A percentile compares a stretch with the other conserved stretches of the same genome.
These are phyloP conservation scores for Heliamphora pulchella DNA, from an alignment of 179 eudicot genomes.

Conservation along the genomic window DNA sequence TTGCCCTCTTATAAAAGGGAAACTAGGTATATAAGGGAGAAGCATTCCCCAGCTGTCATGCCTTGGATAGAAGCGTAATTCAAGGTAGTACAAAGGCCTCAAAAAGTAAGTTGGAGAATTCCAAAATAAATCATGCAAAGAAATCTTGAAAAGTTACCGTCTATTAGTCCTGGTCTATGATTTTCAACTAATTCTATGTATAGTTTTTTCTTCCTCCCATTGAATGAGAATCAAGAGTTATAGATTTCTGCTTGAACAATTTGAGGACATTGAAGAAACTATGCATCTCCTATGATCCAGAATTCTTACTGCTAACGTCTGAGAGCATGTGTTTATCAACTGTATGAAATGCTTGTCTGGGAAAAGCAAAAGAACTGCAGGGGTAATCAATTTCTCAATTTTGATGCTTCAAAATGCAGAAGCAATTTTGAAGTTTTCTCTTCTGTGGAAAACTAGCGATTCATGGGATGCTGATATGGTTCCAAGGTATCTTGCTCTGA, in stretches of 20 bases:
- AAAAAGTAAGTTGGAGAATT: neutral
- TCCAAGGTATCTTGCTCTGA: too few relatives aligned
- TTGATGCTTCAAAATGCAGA: neutral
- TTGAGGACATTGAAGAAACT: neutral
- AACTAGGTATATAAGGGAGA: neutral
- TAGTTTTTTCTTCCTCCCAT: neutral
- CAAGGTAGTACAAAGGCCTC: neutral
- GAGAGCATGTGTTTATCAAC: neutral
- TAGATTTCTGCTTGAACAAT: neutral
- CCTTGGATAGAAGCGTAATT: neutral
- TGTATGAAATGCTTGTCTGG: neutral
- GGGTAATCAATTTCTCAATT: neutral
- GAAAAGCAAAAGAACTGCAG: neutral
- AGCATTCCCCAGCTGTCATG: neutral
- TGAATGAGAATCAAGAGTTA: neutral
- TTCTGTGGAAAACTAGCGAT: too few relatives aligned
- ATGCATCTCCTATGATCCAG: too few relatives aligned
- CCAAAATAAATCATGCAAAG: neutral
- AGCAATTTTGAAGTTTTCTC: neutral
- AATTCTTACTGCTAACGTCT: neutral
- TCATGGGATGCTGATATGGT: too few relatives aligned
- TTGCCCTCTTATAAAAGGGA: neutral
- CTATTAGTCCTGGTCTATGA: neutral
- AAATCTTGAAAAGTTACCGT: neutral
- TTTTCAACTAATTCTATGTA: neutral